A percentile compares a stretch with the other conserved stretches of the same genome.
Conservation (phyloP, 2,329 filamentous ascomycete genomes). For the Orbilia ellipsospora region DNA sequence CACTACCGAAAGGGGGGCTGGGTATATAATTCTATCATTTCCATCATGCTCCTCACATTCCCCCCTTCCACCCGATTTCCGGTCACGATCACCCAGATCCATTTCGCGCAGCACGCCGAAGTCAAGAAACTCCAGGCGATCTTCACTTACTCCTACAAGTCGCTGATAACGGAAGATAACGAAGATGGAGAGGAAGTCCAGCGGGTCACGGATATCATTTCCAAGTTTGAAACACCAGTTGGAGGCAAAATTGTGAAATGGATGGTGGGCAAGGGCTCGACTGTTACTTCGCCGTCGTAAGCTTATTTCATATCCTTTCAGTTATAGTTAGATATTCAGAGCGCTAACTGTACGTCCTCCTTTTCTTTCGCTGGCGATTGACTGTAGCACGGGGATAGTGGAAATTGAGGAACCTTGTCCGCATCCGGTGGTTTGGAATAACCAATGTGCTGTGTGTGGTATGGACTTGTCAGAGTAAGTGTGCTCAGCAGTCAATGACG, state of each 20-base stretch:
- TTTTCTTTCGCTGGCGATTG: constrained; percentile 6
- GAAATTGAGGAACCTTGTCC: constrained; percentile 90
- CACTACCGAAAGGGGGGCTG: not conserved
- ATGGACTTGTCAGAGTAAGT: constrained; percentile 89
- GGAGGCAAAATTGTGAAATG: constrained; percentile 77
- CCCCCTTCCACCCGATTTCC: constrained; percentile 78
- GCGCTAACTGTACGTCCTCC: constrained; percentile 11
- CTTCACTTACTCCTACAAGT: constrained; percentile 88
- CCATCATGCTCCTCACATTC: constrained; percentile 59
- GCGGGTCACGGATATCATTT: constrained; percentile 76
- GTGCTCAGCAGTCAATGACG: not conserved
- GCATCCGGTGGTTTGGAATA: constrained; percentile 90
- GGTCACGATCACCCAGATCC: constrained; percentile 87
- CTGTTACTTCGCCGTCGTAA: constrained; percentile 72
- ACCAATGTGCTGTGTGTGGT: constrained; percentile 90
- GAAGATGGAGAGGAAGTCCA: constrained; percentile 78
- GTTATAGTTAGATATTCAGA: not conserved
- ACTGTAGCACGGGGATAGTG: constrained; percentile 68
- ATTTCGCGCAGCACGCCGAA: constrained; percentile 78
- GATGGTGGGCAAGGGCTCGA: constrained; percentile 79
- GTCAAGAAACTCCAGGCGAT: constrained; percentile 81
- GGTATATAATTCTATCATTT: not conserved
- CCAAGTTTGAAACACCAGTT: constrained; percentile 82
- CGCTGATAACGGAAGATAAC: constrained; percentile 74
- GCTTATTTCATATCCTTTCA: constrained; percentile 3